These are phyloP conservation scores for Ogataea polymorpha DNA, from an alignment of 805 yeast species.

Conservation along the genomic window DNA sequence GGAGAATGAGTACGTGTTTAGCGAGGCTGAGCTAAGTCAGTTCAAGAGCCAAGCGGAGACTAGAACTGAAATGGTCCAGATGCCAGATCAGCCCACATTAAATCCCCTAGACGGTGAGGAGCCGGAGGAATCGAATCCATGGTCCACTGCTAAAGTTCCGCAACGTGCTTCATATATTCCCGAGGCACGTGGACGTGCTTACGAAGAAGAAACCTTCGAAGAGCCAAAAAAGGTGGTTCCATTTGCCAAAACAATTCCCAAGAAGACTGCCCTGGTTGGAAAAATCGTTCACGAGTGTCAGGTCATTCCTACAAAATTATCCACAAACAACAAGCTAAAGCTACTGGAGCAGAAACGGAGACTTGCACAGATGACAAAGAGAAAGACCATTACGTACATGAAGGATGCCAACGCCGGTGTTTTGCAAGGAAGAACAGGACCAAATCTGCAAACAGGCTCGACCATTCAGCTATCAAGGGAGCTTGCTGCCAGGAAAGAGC, in stretches of 20 bases:
- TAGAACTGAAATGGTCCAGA: conserved; percentile 46
- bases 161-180: conserved; percentile 22
- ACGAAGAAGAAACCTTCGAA: conserved; percentile 5
- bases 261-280: conserved; percentile 80
- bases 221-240: conserved; percentile 53
- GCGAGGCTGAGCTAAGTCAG: conserved; percentile 74
- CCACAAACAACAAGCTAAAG: conserved; percentile 61
- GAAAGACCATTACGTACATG: conserved; percentile 51
- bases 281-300: conserved; percentile 91
- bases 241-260: conserved; percentile 83
- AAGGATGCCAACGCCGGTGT: conserved; percentile 77
- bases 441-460: conserved; percentile 66
- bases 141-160: conserved; percentile 28
- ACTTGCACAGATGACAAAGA: conserved; percentile 35
- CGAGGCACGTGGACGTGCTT: conserved; percentile 19
- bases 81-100: conserved; percentile 52
- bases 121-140: conserved; percentile 31
- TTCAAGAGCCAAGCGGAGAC: conserved; percentile 53
- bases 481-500: conserved; percentile 51
- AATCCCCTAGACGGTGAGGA: conserved; percentile 38
- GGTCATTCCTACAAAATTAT: conserved; percentile 73
- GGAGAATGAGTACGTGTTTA: conserved; percentile 80
- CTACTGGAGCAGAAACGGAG: conserved; percentile 43
- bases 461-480: conserved; percentile 67
- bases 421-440: conserved; percentile 81